Base-by-base conservation (phyloP, 2,329 filamentous ascomycete species). In the Phyllosticta paracitricarpa region DNA sequence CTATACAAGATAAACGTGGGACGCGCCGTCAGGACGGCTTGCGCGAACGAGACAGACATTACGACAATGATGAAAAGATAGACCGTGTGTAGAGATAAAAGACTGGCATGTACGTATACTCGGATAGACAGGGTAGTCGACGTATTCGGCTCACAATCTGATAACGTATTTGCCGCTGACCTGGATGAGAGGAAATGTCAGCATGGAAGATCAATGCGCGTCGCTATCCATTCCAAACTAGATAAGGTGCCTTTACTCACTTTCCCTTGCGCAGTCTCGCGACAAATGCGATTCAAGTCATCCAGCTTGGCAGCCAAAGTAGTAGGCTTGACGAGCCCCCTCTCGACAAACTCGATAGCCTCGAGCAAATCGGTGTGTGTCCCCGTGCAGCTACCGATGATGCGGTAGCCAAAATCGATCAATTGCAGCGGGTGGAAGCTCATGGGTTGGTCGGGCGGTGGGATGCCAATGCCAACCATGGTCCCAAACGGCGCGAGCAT, bases 351-450 rank as follows among this genome's bases (percentile, higher is more conserved):
- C 26, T 60, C 33, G 35, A 60, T 24, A 1, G 74, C 75, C 66
- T 78, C 76, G 61, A 78, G 75, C 4, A 78, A 76, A 63, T 79
- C 76, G 65, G 76, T 77, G 63, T 76, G 61, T 10, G 74, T 77
- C 2, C 75, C 77, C 1, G 73, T 73, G 12, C 77, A 72, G 62
- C 71, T 75, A 0, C 76, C 76, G 17, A 78, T 75, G 51, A 77
- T 64, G 61, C 78, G 78, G 58, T 51, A 56, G 33, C 58, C 58
- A 17, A 55, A 54, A 10, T 60, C 58, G 19, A 60, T 60, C 12
- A 60, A 56, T 25, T 54, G 54, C 24, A 60, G 53, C n/a, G 58
- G 58, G n/a, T 60, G 58, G 30, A 60, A 52, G 53, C 35, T 60
- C 58, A 60, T 60, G 10, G 33, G 54, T 53, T 60, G 53, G 10